These are phyloP conservation scores for Gynandropsis gynandra DNA, from an alignment of 345 rosid species.

Conservation along the genomic window DNA sequence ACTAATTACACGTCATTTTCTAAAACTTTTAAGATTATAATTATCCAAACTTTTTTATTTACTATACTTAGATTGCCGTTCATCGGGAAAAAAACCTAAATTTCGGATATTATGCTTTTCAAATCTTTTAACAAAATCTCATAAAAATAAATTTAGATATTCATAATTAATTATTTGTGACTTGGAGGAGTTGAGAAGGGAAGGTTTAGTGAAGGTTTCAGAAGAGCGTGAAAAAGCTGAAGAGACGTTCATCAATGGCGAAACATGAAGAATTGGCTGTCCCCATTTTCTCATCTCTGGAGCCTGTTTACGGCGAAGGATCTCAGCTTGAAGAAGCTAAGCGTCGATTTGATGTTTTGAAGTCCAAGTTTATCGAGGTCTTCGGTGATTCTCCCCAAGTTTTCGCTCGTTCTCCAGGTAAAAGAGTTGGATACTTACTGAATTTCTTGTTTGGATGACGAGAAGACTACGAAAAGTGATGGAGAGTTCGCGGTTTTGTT, in stretches of 20 bases:
- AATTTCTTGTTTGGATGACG: background rate
- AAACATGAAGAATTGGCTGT: slow-evolving; percentile 60
- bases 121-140: no score
- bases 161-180: no score
- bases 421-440: background rate
- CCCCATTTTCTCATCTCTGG: slow-evolving; percentile 56
- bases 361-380: slow-evolving; percentile 48
- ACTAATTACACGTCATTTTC: no score
- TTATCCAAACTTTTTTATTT: no score
- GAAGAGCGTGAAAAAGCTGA: background rate
- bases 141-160: no score
- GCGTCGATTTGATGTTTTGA: slow-evolving; percentile 56
- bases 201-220: background rate
- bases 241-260: slow-evolving; percentile 36
- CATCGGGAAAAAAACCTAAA: no score
- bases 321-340: slow-evolving; percentile 73
- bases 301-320: slow-evolving; percentile 64
- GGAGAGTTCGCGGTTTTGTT: background rate
- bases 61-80: no score
- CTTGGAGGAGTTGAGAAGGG: slow-evolving; percentile 10
- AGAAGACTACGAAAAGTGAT: background rate
- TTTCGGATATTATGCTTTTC: no score
- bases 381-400: slow-evolving; percentile 63
- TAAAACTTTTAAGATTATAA: no score
- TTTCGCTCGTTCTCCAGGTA: slow-evolving; percentile 93